phyloP scores from a whole-genome alignment of 768 basidiomycete species.

The Pleurotus cornucopiae region DNA sequence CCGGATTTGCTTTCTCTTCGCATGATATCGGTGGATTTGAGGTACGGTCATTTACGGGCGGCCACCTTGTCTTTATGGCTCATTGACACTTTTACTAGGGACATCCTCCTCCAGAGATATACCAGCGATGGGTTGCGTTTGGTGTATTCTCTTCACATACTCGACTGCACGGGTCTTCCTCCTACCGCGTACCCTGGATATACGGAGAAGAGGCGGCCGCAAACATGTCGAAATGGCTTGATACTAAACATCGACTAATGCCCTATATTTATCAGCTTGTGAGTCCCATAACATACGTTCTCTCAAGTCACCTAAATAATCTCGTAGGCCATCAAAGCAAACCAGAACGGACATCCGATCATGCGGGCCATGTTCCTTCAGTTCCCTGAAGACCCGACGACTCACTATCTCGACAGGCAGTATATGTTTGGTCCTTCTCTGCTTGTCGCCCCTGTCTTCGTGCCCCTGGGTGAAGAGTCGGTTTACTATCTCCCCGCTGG shows the following conservation, averaged over 20 bases:
- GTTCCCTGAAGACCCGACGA: slow-evolving; percentile 54
- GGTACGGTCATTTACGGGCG: slow-evolving; percentile 23
- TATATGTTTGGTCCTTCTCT: slow-evolving; percentile 54
- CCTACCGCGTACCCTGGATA: slow-evolving; percentile 76
- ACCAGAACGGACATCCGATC: slow-evolving; percentile 48
- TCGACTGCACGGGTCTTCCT: slow-evolving; percentile 66
- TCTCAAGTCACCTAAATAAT: no score
- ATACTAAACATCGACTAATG: slow-evolving; percentile 68
- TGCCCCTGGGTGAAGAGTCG: slow-evolving; percentile 45
- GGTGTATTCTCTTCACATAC: slow-evolving; percentile 76
- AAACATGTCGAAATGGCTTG: slow-evolving; percentile 57
- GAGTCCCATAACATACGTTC: slow-evolving; percentile 11
- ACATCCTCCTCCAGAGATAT: slow-evolving; percentile 62
- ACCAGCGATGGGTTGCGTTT: slow-evolving; percentile 75
- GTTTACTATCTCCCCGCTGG: slow-evolving; percentile 62
- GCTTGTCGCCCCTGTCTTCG: slow-evolving; percentile 61
- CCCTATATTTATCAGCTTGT: slow-evolving; percentile 64
- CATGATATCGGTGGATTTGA: slow-evolving; percentile 81
- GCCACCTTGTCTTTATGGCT: background rate
- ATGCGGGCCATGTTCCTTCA: slow-evolving; percentile 67
- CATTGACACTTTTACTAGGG: slow-evolving; percentile 33
- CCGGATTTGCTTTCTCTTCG: slow-evolving; percentile 69
- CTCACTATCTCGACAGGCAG: slow-evolving; percentile 57
- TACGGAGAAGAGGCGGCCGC: slow-evolving; percentile 68
- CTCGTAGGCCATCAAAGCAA: slow-evolving; percentile 46